Conservation (phyloP, 768 basidiomycete species). For the Tephrocybe sp. region DNA sequence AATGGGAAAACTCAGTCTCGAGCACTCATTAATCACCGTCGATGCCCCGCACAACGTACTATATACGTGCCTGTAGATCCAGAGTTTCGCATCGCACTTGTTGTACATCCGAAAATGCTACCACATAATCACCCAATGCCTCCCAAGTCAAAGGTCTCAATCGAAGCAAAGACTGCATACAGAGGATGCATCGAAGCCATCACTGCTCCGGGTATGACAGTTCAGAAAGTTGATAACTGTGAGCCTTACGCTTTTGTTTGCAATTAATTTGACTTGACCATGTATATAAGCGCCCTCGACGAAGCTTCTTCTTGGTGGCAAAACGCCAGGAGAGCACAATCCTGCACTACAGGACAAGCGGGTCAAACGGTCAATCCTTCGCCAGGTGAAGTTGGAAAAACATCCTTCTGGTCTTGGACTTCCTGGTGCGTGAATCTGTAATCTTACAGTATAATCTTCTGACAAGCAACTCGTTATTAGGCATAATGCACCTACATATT, state of each 20-base stretch:
- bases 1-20: not conserved
- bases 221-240: slow-evolving; percentile 17
- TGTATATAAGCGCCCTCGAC: slow-evolving; percentile 8
- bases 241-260: not conserved
- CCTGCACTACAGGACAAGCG: slow-evolving; percentile 4
- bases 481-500: slow-evolving; percentile 9
- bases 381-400: not conserved
- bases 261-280: not conserved
- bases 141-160: slow-evolving; percentile 13
- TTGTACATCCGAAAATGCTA: not conserved
- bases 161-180: not conserved
- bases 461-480: no score
- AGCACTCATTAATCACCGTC: not conserved
- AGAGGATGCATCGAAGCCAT: slow-evolving; percentile 5
- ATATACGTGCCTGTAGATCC: slow-evolving; percentile 12
- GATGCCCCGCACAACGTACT: not conserved
- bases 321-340: not conserved
- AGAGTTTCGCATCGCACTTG: slow-evolving; percentile 9
- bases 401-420: not conserved
- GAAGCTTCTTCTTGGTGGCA: not conserved
- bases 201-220: slow-evolving; percentile 12
- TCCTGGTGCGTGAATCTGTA: no score
- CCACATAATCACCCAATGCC: slow-evolving; percentile 20
- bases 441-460: no score
- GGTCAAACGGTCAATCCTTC: not conserved